Percentiles rank a stretch among this genome's conserved stretches.
Evolutionary conservation across 2,329 filamentous ascomycete species (phyloP).

Genomic region (Alternaria arbusti): DNA sequence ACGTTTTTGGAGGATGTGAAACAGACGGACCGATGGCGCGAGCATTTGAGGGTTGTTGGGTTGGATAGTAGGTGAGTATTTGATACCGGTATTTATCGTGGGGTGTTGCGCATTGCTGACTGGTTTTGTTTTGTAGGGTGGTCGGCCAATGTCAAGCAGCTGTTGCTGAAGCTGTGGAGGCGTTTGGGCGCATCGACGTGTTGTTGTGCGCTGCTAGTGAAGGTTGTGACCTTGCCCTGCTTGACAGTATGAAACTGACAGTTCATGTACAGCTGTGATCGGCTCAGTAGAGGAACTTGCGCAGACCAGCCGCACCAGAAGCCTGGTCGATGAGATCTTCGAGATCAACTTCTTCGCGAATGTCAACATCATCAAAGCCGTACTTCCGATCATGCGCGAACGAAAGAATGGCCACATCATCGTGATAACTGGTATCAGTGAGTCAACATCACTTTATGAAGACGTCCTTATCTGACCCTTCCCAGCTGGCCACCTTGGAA

Average conservation of each 20-base stretch:
- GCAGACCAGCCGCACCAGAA: constrained; percentile 73
- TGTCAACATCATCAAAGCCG: constrained; percentile 92
- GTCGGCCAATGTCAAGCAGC: constrained; percentile 80
- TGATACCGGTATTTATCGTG: constrained; percentile 11
- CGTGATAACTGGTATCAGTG: constrained; percentile 82
- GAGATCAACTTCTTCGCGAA: constrained; percentile 95
- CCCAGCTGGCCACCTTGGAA: constrained; percentile 82
- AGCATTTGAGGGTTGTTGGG: constrained; percentile 70
- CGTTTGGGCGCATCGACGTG: constrained; percentile 88
- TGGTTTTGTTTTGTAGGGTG: constrained; percentile 49
- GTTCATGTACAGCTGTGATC: constrained; percentile 68
- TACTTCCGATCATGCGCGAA: constrained; percentile 77
- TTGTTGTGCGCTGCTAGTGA: constrained; percentile 88
- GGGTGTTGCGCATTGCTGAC: neutral
- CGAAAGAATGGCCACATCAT: constrained; percentile 90
- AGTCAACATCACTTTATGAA: constrained; percentile 6
- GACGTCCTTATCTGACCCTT: constrained; percentile 21
- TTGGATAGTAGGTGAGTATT: constrained; percentile 60
- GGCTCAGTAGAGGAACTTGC: constrained; percentile 91
- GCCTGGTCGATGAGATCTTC: constrained; percentile 87
- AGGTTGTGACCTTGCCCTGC: constrained; percentile 57
- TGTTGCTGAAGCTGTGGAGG: constrained; percentile 81
- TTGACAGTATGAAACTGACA: neutral
- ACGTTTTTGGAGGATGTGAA: constrained; percentile 74
- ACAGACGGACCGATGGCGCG: constrained; percentile 78